Evolutionary conservation across 257 asterid genomes (phyloP), one percentile per base, ranked within the genome.

Genomic region (Penstemon eatonii): DNA sequence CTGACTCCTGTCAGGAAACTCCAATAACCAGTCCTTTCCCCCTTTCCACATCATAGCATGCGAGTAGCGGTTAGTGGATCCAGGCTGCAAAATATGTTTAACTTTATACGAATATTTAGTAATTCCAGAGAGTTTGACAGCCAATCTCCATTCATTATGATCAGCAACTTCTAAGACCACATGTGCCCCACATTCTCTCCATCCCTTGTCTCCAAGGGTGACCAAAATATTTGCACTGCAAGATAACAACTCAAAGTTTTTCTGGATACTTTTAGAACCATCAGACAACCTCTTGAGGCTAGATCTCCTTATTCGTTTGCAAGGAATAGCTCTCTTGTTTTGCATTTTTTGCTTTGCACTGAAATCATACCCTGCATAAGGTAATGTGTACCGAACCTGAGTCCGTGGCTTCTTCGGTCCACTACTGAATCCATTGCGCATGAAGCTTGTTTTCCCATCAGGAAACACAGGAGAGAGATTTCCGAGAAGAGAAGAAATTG

Each of bases 1-100:
- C 75, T 90, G 99, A 78, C 89, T 80, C 73, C 98, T 79, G 71
- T 93, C 96, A 68, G 92, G 89, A 68, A 93, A 93, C 84, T 93
- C 98, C 72, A 93, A 77, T 19, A 81, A 86, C 98, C 98, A 93
- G 73, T 93, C 97, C 79, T 90, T 93, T 68, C 97, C 98, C 65
- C 97, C 96, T 79, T 86, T 93, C 97, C 98, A 93, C 92, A 93
- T 86, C 97, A 93, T 86, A 77, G 98, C 98, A 88, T 93, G 96
- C 0, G 98, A 81, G 76, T 71, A 90, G 67, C 96, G 94, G 71
- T 93, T 93, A 47, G 96, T 88, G 57, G 98, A 78, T 72, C 97
- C 97, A 63, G 96, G 92, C 78, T 84, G 97, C 79, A 93, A 78
- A 70, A 84, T 74, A 67, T 88, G 89, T 71, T 79, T 82, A 42